Evolutionary conservation across 2,329 filamentous ascomycete genomes (phyloP).

Genomic region (Gyromitra esculenta): DNA sequence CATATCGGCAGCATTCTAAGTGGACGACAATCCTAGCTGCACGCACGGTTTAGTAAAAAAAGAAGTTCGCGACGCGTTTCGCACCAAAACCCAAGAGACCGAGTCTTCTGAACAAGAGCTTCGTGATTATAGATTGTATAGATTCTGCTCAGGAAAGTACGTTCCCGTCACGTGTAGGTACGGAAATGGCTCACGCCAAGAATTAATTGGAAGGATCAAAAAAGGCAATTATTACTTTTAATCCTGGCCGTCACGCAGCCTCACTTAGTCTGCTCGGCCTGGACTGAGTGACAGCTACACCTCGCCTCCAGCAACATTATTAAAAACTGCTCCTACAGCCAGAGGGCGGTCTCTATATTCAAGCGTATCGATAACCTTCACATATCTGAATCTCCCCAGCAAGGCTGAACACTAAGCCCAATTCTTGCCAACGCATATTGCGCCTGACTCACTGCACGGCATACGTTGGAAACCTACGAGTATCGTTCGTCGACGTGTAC

Average conservation of each 20-base stretch:
- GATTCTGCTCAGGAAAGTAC: neutral
- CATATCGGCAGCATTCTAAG: neutral
- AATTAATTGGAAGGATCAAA: conserved; percentile 12
- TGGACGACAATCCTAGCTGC: neutral
- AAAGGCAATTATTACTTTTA: conserved; percentile 22
- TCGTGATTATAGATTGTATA: neutral
- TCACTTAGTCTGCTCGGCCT: neutral
- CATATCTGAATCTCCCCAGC: conserved; percentile 4
- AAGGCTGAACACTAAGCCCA: conserved; percentile 17
- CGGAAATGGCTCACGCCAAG: conserved; percentile 38
- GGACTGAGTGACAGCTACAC: conserved; percentile 20
- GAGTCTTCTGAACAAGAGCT: neutral
- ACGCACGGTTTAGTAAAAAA: neutral
- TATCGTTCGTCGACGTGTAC: conserved; percentile 32
- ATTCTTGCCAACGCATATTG: conserved; percentile 11
- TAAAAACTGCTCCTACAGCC: neutral
- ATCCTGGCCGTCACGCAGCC: neutral
- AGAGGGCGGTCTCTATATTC: conserved; percentile 3
- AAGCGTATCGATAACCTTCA: neutral
- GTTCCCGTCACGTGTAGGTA: neutral
- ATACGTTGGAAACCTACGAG: conserved; percentile 4
- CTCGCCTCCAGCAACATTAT: neutral
- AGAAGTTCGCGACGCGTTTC: neutral
- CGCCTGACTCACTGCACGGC: conserved; percentile 19
- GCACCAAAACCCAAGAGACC: neutral